A percentile compares a stretch with the other conserved stretches of the same genome.
These are phyloP conservation scores for Cadophora luteo-olivacea DNA, from an alignment of 2,329 filamentous ascomycete genomes.

Conservation along the genomic window DNA sequence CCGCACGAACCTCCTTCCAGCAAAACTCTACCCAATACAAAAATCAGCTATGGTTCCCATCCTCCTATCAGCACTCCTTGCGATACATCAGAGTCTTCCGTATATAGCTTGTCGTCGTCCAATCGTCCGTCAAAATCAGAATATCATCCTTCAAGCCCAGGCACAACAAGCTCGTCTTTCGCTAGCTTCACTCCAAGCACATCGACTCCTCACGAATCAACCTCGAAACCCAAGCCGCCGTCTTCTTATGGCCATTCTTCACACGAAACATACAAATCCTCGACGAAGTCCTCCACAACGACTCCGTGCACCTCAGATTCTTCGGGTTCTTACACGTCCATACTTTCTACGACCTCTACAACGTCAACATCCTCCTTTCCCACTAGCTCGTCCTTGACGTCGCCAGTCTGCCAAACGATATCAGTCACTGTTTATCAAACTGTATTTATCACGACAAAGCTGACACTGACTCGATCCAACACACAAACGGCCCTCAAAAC, in stretches of 20 bases:
- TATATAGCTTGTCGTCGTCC: not conserved
- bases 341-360: not conserved
- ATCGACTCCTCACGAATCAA: not conserved
- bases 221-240: not conserved
- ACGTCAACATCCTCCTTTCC: constrained; percentile 3
- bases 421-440: constrained; percentile 25
- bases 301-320: not conserved
- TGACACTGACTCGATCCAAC: constrained; percentile 15
- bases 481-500: not conserved
- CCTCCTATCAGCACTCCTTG: constrained; percentile 6
- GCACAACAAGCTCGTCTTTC: constrained; percentile 2
- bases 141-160: not conserved
- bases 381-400: not conserved
- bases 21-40: not conserved
- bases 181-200: constrained; percentile 1
- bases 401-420: constrained; percentile 9
- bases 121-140: not conserved
- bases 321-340: not conserved
- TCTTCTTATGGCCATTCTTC: not conserved
- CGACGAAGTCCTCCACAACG: not conserved
- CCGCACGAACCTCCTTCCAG: not conserved
- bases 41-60: not conserved
- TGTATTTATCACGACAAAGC: constrained; percentile 20
- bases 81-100: not conserved
- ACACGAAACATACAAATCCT: not conserved